phyloP scores from a whole-genome alignment of 345 rosid genomes.

The Salix koriyanagi region DNA sequence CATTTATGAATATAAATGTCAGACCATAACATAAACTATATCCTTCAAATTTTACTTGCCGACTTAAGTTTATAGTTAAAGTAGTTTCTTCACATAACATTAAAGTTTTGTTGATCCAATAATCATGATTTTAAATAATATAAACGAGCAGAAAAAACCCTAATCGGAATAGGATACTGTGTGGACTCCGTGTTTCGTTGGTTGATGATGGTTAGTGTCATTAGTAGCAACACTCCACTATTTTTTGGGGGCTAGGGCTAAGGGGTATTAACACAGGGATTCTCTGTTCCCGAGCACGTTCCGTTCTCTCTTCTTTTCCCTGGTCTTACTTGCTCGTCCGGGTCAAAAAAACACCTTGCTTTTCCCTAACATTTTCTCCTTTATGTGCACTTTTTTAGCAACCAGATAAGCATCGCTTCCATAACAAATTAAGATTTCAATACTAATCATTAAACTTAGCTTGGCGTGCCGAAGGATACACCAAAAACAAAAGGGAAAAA shows the following conservation, averaged over 20 bases:
- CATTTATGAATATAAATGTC: too few species aligned
- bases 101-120: too few species aligned
- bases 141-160: not conserved
- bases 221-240: not conserved
- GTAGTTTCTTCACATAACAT: rapidly evolving
- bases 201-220: not conserved
- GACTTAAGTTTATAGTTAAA: rapidly evolving
- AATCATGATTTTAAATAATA: too few species aligned
- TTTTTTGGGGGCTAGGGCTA: slow-evolving; percentile 1
- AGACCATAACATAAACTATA: too few species aligned
- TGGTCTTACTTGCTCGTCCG: slow-evolving; percentile 5
- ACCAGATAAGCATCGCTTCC: slow-evolving; percentile 26
- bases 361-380: not conserved
- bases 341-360: slow-evolving; percentile 29
- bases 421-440: slow-evolving; percentile 13
- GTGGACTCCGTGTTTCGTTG: not conserved
- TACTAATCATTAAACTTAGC: slow-evolving; percentile 24
- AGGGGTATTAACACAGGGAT: not conserved
- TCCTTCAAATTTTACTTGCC: too few species aligned
- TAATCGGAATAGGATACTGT: not conserved
- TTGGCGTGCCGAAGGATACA: slow-evolving; percentile 27
- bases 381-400: slow-evolving; percentile 17
- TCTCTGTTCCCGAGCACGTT: not conserved
- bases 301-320: not conserved
- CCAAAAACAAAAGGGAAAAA: slow-evolving; percentile 4